Conservation (phyloP, 345 rosid genomes). For the Viola odorata region DNA sequence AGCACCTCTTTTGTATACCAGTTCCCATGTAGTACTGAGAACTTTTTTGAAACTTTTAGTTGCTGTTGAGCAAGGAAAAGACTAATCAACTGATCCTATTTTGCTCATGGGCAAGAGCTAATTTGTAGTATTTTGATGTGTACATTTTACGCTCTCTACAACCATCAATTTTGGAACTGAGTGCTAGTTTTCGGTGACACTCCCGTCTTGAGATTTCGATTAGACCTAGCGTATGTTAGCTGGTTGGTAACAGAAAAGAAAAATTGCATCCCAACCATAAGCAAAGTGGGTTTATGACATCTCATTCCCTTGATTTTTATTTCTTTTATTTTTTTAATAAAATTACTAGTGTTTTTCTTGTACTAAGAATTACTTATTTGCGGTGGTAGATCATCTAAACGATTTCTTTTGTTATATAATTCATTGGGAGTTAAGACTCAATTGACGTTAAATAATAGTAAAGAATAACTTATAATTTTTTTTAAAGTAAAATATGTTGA, state of each 20-base stretch:
- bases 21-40: neutral
- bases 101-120: conserved; percentile 1
- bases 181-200: neutral
- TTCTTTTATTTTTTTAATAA: no score
- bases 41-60: conserved; percentile 1
- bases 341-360: neutral
- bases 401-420: neutral
- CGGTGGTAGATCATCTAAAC: no score
- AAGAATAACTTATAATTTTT: no score
- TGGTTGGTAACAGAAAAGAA: no score
- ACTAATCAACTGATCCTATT: conserved; percentile 3
- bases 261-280: no score
- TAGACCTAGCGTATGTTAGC: neutral
- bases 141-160: conserved; percentile 9
- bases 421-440: no score
- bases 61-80: conserved; percentile 1
- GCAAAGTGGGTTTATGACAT: no score
- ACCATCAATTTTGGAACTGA: conserved; percentile 12
- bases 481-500: no score
- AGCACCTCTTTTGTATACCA: neutral
- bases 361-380: neutral
- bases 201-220: neutral
- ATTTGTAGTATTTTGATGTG: neutral
- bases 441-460: no score
- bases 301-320: neutral